Conservation (phyloP, 1,139 yeast genomes). For the Candida neerlandica region DNA sequence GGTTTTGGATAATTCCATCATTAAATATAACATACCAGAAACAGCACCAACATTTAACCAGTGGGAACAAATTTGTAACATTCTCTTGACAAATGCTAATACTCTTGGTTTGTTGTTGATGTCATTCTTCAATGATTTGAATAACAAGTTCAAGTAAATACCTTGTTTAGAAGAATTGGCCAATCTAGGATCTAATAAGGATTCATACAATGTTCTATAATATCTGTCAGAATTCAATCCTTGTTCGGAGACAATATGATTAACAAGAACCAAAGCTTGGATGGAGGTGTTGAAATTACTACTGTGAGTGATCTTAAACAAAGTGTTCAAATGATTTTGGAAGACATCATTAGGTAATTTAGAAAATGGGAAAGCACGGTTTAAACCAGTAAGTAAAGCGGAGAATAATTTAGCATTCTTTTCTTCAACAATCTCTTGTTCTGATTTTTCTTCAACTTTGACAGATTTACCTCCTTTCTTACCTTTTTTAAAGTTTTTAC, state of each 20-base stretch:
- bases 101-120: slow-evolving; percentile 60
- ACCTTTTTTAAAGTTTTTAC: slow-evolving; percentile 53
- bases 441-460: slow-evolving; percentile 64
- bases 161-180: slow-evolving; percentile 86
- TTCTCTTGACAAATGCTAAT: slow-evolving; percentile 88
- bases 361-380: slow-evolving; percentile 95
- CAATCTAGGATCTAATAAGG: slow-evolving; percentile 82
- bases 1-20: slow-evolving; percentile 60
- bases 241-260: slow-evolving; percentile 69
- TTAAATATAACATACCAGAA: slow-evolving; percentile 82
- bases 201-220: slow-evolving; percentile 87
- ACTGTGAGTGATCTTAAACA: slow-evolving; percentile 90
- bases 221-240: slow-evolving; percentile 69
- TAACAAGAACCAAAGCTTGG: slow-evolving; percentile 84
- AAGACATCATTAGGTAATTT: slow-evolving; percentile 72
- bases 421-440: slow-evolving; percentile 76
- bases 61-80: slow-evolving; percentile 78
- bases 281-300: slow-evolving; percentile 93
- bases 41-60: slow-evolving; percentile 91
- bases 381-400: slow-evolving; percentile 91
- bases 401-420: slow-evolving; percentile 83
- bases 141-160: slow-evolving; percentile 81
- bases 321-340: slow-evolving; percentile 76
- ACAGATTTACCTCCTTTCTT: slow-evolving; percentile 83
- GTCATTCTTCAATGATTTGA: slow-evolving; percentile 81